Base-by-base conservation (phyloP, 148 eudicot genomes). In the Fagopyrum tataricum region DNA sequence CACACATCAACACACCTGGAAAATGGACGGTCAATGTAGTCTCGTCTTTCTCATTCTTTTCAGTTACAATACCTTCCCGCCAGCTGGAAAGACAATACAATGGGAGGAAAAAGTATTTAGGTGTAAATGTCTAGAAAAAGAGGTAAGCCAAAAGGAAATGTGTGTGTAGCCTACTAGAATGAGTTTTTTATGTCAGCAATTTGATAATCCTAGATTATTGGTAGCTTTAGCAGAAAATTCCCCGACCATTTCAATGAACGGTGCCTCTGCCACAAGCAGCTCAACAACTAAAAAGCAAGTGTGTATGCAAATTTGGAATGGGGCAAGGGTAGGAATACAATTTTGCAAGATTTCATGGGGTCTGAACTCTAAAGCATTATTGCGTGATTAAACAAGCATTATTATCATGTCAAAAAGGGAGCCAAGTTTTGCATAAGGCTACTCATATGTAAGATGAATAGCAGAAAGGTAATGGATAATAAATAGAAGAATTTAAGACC, bases 61-160 rank as follows among this genome's bases (percentile, higher is more conserved):
- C 97, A 46, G 86, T 79, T 48, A 96, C 76, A 61, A 92, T 80
- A 79, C 97, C 99, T 77, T 96, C 99, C 75, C 94, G 80, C 97
- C 97, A 96, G 84, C 99, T 95, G 82, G 64, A 78, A 80, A 71
- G 31, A 70, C 72, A 44, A 64, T 64, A 37, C 42, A 64, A 64
- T 64, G 44, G 43, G 44, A 64, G 20, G 4, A 64, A 37, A 39
- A 39, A 64, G 21, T 11, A 13, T 15, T 37, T 31, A 64, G 41
- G 5, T 26, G 31, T 10, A 37, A 10, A 64, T 37, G 44, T 37
- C 69, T 3, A 31, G 69, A 39, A 26, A 61, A 11, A 62, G 42
- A 31, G 42, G 66, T 9, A 59, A 59, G 0, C 17, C 37, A 15
- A 15, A 14, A 17, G 6, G 20, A 52, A 59, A 23, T 23, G 12